Base-by-base conservation (phyloP, 108 stramenopile genomes). In the Nitzschia palea region DNA sequence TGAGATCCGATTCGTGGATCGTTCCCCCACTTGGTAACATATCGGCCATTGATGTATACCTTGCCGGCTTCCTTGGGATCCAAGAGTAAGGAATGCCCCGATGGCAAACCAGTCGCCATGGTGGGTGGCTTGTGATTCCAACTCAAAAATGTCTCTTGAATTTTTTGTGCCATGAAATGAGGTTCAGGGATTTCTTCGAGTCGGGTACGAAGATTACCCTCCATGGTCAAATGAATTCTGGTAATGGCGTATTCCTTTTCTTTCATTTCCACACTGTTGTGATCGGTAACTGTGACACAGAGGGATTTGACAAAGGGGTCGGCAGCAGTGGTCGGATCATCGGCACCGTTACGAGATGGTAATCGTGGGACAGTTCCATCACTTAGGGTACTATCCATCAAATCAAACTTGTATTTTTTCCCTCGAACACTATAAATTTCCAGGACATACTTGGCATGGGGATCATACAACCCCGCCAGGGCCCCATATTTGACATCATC, bases 21-120 rank as follows among this genome's bases (percentile, higher is more conserved):
- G 55, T 67, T 56, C 42, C 77, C 74, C 80, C 80, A 80, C n/a
- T 65, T 76, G 56, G 78, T 84, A 1, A 87, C 77, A 62, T 81
- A 87, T 6, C 80, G 76, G 14, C 90, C 87, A 74, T 92, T 80
- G 54, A 89, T 65, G 60, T 85, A 89, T 31, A 89, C 62, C 36
- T 82, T 79, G 33, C 87, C 87, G 26, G 82, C 86, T 67, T 84
- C 74, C 47, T 74, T 45, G 2, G 78, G 66, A 75, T 91, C 84
- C 27, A 91, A 73, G 55, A 91, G 65, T 32, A 91, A 45, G 15
- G 81, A 67, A 40, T 88, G 86, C 44, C 86, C 80, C 30, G 87
- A 91, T 30, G 83, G 80, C 28, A 65, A 55, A 30, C 70, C 78
- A 15, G 74, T 45, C 2, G 75, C 85, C 70, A 82, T 87, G 47